Percentiles rank a stretch among this genome's conserved stretches.
phyloP scores from a whole-genome alignment of 1,139 yeast species.

The Zygosaccharomyces sapae region DNA sequence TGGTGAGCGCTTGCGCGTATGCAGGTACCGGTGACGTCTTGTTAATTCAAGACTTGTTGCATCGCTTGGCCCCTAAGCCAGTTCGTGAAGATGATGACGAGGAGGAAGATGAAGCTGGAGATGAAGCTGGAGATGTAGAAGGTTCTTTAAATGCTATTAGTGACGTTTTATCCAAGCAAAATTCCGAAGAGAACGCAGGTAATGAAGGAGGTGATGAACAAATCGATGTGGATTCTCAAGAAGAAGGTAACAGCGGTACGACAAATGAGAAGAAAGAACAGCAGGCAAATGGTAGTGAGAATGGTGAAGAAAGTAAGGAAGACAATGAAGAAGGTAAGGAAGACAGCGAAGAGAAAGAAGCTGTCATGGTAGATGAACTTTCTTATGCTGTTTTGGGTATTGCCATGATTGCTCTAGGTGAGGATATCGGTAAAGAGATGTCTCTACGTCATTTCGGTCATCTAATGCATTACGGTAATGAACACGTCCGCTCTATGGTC shows the following conservation, averaged over 20 bases:
- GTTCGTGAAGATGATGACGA: slow-evolving; percentile 43
- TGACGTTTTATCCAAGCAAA: slow-evolving; percentile 27
- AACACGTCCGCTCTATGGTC: slow-evolving; percentile 86
- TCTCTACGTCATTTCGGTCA: slow-evolving; percentile 95
- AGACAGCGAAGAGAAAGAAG: slow-evolving; percentile 44
- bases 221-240: slow-evolving; percentile 20
- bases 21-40: slow-evolving; percentile 98
- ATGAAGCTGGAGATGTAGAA: slow-evolving; percentile 42
- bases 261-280: slow-evolving; percentile 25
- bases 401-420: slow-evolving; percentile 96
- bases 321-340: slow-evolving; percentile 25
- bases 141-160: slow-evolving; percentile 20
- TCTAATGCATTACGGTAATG: slow-evolving; percentile 95
- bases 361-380: slow-evolving; percentile 45
- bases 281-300: slow-evolving; percentile 18
- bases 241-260: slow-evolving; percentile 26
- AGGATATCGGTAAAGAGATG: slow-evolving; percentile 97
- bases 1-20: slow-evolving; percentile 89
- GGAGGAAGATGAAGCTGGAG: slow-evolving; percentile 47
- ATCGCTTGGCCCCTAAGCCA: slow-evolving; percentile 71
- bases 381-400: slow-evolving; percentile 92
- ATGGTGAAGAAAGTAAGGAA: slow-evolving; percentile 27
- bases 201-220: slow-evolving; percentile 29
- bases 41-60: slow-evolving; percentile 85
- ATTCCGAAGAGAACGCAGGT: slow-evolving; percentile 20